These are phyloP conservation scores for Citrus cavaleriei DNA, from an alignment of 345 rosid species.

Conservation along the genomic window DNA sequence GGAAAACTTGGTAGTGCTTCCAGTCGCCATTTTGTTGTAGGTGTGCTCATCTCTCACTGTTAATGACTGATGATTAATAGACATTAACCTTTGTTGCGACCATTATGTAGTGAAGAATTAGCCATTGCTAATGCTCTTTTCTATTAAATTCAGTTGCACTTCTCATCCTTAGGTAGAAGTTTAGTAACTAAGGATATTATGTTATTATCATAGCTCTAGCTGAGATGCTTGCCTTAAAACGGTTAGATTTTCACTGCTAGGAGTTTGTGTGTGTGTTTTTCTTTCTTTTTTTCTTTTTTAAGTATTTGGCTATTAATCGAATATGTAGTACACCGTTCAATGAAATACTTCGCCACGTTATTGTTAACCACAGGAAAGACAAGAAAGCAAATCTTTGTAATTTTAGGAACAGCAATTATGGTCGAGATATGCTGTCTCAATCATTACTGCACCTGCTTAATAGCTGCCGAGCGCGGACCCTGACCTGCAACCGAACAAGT, in stretches of 20 bases:
- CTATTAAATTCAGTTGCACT: neutral
- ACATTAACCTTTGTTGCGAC: neutral
- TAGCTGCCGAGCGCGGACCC: constrained; percentile 69
- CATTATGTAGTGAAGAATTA: neutral
- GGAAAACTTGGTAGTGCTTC: neutral
- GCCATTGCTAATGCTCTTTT: too few relatives aligned
- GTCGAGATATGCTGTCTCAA: neutral
- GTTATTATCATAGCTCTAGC: neutral
- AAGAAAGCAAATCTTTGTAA: neutral
- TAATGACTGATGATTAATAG: neutral
- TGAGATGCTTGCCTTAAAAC: neutral
- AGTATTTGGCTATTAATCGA: too few relatives aligned
- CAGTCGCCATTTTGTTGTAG: neutral
- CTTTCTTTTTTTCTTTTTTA: neutral
- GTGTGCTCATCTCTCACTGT: neutral
- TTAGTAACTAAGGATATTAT: neutral
- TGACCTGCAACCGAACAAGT: constrained; percentile 73
- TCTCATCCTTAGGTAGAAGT: neutral
- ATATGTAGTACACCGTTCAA: neutral
- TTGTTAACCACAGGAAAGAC: neutral
- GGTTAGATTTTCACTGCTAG: neutral
- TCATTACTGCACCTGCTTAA: constrained; percentile 25
- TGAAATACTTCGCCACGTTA: neutral
- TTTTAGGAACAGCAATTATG: neutral
- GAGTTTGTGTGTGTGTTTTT: too few relatives aligned